Conservation (phyloP, 805 yeast species). For the Kuraishia hungarica region DNA sequence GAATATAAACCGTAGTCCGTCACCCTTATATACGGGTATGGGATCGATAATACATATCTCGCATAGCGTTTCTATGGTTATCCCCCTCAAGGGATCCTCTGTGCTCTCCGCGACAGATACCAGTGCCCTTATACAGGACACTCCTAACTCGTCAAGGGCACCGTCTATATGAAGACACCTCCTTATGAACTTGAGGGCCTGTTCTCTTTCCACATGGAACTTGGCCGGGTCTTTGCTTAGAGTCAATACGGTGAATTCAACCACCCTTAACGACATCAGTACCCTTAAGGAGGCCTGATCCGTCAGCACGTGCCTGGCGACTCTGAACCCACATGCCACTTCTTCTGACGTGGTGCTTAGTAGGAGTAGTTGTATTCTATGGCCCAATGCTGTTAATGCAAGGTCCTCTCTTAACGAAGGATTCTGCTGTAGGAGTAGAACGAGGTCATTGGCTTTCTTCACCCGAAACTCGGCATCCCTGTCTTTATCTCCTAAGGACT, state of each 20-base stretch:
- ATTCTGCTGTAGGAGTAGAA: conserved; percentile 42
- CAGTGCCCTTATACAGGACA: conserved; percentile 61
- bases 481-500: conserved; percentile 43
- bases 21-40: conserved; percentile 29
- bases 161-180: conserved; percentile 43
- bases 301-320: conserved; percentile 56
- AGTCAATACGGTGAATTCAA: conserved; percentile 55
- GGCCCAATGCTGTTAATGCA: conserved; percentile 46
- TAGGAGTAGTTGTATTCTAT: conserved; percentile 51
- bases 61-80: conserved; percentile 45
- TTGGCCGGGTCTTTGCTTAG: conserved; percentile 46
- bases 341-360: conserved; percentile 47
- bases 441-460: conserved; percentile 58
- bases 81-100: conserved; percentile 39
- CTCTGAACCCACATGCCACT: conserved; percentile 67
- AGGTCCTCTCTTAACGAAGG: conserved; percentile 61
- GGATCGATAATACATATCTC: conserved; percentile 41
- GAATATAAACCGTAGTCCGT: conserved; percentile 34
- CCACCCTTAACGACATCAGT: conserved; percentile 47
- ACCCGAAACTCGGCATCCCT: conserved; percentile 42
- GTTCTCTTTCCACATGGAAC: conserved; percentile 52
- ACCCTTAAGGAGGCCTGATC: conserved; percentile 44
- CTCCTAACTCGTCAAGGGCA: conserved; percentile 45
- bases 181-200: conserved; percentile 67
- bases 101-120: conserved; percentile 51